Evolutionary conservation across 2,329 filamentous ascomycete genomes (phyloP).

Genomic region (Talaromyces piceae): DNA sequence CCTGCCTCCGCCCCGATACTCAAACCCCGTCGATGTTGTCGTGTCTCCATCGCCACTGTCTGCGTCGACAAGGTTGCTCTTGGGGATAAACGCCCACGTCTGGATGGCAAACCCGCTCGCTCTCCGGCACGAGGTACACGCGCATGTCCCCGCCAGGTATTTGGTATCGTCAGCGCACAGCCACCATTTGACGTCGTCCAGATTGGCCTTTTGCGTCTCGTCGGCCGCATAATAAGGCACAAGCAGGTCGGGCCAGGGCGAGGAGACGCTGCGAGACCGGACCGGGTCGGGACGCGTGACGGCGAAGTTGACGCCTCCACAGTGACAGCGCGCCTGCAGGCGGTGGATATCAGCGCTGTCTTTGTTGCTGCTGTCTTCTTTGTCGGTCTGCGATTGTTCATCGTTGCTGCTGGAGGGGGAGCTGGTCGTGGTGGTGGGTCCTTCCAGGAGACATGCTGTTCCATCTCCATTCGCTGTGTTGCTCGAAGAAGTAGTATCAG

Average conservation of each 20-base stretch:
- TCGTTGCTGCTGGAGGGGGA: too few species aligned
- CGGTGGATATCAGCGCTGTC: conserved; percentile 11
- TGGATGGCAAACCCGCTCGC: conserved; percentile 57
- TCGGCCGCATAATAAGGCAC: conserved; percentile 39
- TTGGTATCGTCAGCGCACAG: conserved; percentile 41
- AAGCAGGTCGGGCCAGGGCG: conserved; percentile 49
- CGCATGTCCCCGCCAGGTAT: conserved; percentile 55
- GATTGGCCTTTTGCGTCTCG: conserved; percentile 32
- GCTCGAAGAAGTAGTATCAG: conserved; percentile 8
- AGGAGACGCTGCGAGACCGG: conserved; percentile 38
- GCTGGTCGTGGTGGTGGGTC: not conserved
- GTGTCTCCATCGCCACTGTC: conserved; percentile 13
- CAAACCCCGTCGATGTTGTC: too few species aligned
- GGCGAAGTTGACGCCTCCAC: conserved; percentile 48
- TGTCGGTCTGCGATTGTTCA: too few species aligned
- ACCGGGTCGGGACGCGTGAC: conserved; percentile 47
- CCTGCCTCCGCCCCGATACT: conserved; percentile 15
- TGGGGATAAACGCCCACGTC: conserved; percentile 59
- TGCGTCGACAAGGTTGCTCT: conserved; percentile 43
- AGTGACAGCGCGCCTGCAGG: conserved; percentile 47
- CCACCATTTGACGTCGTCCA: conserved; percentile 52
- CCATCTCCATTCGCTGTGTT: conserved; percentile 9
- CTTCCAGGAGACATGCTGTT: conserved; percentile 18
- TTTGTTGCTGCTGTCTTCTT: not conserved
- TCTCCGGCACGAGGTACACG: conserved; percentile 56